phyloP scores from a whole-genome alignment of 176 grass and related monocot species.

The Oryza australiensis region DNA sequence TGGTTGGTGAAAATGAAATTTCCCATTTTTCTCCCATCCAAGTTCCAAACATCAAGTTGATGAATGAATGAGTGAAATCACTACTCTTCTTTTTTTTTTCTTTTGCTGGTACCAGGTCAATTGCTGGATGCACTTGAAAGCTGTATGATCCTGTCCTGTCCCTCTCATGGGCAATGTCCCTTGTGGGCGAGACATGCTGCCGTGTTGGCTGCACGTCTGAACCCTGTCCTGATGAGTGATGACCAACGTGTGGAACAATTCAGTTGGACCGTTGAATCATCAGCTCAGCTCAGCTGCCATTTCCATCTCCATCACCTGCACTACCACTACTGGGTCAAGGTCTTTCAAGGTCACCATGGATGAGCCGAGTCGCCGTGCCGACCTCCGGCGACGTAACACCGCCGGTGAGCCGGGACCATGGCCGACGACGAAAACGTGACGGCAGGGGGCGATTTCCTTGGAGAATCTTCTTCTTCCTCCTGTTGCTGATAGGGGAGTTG shows the following conservation, averaged over 20 bases:
- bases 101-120: not conserved
- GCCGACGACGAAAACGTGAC: not conserved
- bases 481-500: not conserved
- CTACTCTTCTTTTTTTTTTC: not conserved
- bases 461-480: not conserved
- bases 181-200: constrained; percentile 21
- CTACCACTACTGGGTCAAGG: constrained; percentile 10
- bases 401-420: not conserved
- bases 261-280: not conserved
- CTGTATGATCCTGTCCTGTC: not conserved
- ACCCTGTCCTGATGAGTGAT: not conserved
- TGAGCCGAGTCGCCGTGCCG: constrained; percentile 3
- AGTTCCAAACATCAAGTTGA: not conserved
- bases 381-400: constrained; percentile 30
- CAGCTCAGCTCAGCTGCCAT: not conserved
- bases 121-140: not conserved
- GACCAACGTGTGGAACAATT: not conserved
- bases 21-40: not conserved
- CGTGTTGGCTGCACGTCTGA: constrained; percentile 35
- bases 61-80: not conserved
- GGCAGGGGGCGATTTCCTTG: not conserved
- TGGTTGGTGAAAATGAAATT: not conserved
- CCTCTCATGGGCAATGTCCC: not conserved
- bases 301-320: not conserved
- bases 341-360: not conserved